Evolutionary conservation across 1,284 basidiomycete genomes (phyloP), one percentile per base, ranked within the genome.

Genomic region (Pseudozyma thailandica): DNA sequence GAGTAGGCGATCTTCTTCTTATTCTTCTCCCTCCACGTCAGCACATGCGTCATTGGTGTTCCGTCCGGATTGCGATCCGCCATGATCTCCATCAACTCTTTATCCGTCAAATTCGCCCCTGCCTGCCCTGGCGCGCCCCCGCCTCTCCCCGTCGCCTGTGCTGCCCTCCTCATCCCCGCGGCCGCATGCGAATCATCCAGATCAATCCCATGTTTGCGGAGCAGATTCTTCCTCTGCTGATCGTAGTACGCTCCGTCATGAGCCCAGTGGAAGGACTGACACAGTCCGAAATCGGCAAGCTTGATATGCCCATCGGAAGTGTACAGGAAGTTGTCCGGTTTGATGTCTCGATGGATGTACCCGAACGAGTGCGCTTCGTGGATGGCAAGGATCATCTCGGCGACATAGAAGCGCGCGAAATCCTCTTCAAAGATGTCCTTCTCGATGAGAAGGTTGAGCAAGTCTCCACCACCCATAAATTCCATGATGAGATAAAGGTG

Each of bases 361-460:
- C 94, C 94, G 74, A 93, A 89, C 80, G 89, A 90, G 85, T 98
- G 95, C 80, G 93, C 94, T 73, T 91, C 90, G 83, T 95, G 91
- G 69, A 98, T 91, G 15, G 93, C 92, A n/a, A 98, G 88, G 58
- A 98, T 87, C 94, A 98, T 98, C 90, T 97, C 94, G 59, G 94
- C 92, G 53, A 95, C 88, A 85, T 98, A 98, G 86, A 98, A 97
- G 65, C 90, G 88, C 45, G 94, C 92, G 86, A 96, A 94, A 71
- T 90, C 87, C 86, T 98, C 95, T 62, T 92, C 90, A 80, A 98
- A 97, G 38, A 92, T 90, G 83, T 97, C 94, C 64, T 90, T 87
- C 84, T 96, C 92, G 77, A 98, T 96, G 78, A 98, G 87, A 65
- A 97, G 88, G 82, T 96, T 96, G 50, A 98, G 88, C 74, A 98